These are phyloP conservation scores for Cordyceps javanica DNA, from an alignment of 2,329 filamentous ascomycete genomes.

Conservation along the genomic window DNA sequence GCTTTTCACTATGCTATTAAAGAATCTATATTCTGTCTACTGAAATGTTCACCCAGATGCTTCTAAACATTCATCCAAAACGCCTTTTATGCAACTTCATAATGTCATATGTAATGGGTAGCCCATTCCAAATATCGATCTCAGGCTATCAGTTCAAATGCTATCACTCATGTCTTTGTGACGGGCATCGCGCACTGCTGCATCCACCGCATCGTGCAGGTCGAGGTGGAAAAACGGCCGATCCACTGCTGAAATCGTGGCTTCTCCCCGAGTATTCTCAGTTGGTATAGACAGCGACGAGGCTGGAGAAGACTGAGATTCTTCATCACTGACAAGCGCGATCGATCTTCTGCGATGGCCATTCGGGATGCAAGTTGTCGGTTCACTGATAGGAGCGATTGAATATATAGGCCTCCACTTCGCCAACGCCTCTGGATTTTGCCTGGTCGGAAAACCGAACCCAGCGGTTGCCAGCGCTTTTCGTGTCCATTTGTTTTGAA, in stretches of 20 bases:
- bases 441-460: constrained; percentile 41
- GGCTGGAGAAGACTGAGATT: constrained; percentile 7
- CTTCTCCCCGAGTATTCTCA: constrained; percentile 7
- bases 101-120: not conserved
- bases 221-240: constrained; percentile 44
- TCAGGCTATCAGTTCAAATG: not conserved
- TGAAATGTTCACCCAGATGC: not conserved
- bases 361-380: not conserved
- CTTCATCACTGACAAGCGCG: constrained; percentile 14
- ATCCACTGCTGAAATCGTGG: constrained; percentile 34
- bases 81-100: not conserved
- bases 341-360: not conserved
- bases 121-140: not conserved
- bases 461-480: constrained; percentile 50
- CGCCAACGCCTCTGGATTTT: constrained; percentile 21
- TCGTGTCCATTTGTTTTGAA: constrained; percentile 51
- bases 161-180: constrained; percentile 18
- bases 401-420: constrained; percentile 30
- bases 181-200: constrained; percentile 24
- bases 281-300: not conserved
- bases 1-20: not conserved
- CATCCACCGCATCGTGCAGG: constrained; percentile 35
- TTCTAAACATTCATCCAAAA: not conserved
- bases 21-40: not conserved
- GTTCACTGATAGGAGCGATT: constrained; percentile 22